A percentile compares a stretch with the other conserved stretches of the same genome.
Conservation (phyloP, 2,329 filamentous ascomycete species). For the Dothistroma pini region DNA sequence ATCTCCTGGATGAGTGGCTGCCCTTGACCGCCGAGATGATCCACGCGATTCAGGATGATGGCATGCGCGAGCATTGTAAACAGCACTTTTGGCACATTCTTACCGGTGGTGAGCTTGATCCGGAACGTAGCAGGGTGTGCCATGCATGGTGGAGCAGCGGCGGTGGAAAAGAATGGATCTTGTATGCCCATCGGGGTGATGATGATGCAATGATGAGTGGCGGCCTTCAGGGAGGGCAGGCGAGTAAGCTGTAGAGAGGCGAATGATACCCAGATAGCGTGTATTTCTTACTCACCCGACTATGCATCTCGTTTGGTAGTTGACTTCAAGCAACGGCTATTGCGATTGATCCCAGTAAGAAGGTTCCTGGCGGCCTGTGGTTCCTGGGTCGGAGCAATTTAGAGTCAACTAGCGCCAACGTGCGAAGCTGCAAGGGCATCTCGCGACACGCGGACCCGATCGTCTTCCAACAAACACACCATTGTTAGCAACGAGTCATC, state of each 20-base stretch:
- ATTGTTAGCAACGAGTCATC: background rate
- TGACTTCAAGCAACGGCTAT: no score
- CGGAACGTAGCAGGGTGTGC: conserved; percentile 72
- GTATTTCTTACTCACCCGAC: background rate
- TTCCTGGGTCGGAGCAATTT: background rate
- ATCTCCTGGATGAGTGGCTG: conserved; percentile 76
- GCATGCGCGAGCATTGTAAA: conserved; percentile 62
- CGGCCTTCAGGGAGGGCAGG: conserved; percentile 26
- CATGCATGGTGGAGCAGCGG: conserved; percentile 81
- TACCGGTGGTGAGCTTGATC: conserved; percentile 78
- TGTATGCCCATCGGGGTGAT: conserved; percentile 41
- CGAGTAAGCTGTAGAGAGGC: conserved; percentile 17
- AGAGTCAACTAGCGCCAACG: background rate
- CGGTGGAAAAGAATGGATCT: conserved; percentile 55
- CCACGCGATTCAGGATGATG: conserved; percentile 58
- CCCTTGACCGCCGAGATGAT: conserved; percentile 66
- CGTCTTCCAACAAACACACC: background rate
- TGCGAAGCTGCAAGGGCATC: background rate
- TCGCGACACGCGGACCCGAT: background rate
- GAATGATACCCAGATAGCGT: conserved; percentile 3
- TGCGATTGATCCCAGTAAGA: no score
- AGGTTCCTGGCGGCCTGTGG: background rate
- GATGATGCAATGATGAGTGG: conserved; percentile 52
- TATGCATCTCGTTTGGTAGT: no score
- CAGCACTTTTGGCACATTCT: conserved; percentile 76